These are phyloP conservation scores for Carex myosuroides DNA, from an alignment of 176 grass and related monocot genomes.

Conservation along the genomic window DNA sequence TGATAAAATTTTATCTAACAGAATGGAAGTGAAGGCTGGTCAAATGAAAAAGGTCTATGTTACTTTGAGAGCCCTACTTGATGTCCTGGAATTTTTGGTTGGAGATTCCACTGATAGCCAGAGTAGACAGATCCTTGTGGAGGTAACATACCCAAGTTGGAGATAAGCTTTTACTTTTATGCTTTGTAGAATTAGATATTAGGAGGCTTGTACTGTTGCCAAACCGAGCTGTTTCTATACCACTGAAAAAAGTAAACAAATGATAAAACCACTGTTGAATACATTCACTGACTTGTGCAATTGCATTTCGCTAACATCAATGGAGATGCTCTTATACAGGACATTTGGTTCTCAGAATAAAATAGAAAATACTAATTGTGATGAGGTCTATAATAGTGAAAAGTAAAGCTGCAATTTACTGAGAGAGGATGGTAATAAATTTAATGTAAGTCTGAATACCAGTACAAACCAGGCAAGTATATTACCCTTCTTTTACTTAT, in stretches of 20 bases:
- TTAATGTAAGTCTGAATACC: background rate
- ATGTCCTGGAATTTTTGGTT: constrained; percentile 74
- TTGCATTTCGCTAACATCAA: too few relatives aligned
- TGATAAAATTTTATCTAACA: constrained; percentile 16
- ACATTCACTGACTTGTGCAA: background rate
- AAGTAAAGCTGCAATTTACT: background rate
- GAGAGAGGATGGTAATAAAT: background rate
- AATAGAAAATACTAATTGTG: background rate
- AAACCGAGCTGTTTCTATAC: background rate
- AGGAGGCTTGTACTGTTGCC: background rate
- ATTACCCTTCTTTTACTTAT: background rate
- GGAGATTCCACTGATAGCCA: constrained; percentile 47
- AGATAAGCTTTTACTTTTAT: background rate
- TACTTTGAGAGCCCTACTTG: constrained; percentile 79
- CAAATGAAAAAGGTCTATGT: constrained; percentile 90
- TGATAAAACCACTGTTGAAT: background rate
- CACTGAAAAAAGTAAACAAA: background rate
- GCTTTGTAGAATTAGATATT: background rate
- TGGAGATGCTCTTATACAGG: too few relatives aligned
- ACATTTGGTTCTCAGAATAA: background rate
- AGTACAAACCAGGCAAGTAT: constrained; percentile 12
- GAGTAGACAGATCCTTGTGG: constrained; percentile 67
- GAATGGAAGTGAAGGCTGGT: constrained; percentile 46
- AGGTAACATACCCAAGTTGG: constrained; percentile 38
- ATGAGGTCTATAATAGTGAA: background rate